Conservation (phyloP, 345 rosid species). For the Citropsis articulata region DNA sequence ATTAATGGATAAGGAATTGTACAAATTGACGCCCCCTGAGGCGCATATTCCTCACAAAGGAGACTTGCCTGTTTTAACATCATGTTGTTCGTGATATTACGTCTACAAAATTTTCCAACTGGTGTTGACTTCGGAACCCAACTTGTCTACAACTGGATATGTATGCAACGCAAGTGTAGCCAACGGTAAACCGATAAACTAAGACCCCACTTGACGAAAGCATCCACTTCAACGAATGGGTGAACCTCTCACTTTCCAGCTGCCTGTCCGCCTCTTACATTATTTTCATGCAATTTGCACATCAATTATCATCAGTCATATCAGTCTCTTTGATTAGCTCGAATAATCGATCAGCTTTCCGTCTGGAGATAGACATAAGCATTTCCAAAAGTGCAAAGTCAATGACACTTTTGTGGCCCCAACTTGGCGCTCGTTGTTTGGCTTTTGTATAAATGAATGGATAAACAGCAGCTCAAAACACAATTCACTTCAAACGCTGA, state of each 20-base stretch:
- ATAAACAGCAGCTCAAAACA: neutral
- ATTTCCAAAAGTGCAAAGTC: no score
- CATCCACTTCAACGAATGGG: neutral
- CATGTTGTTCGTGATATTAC: no score
- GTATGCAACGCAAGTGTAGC: neutral
- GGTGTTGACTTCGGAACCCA: no score
- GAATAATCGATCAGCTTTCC: neutral
- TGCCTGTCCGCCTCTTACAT: no score
- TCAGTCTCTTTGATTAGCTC: neutral
- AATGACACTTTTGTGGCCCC: neutral
- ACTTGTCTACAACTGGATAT: neutral
- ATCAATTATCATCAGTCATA: neutral
- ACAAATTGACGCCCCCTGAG: no score
- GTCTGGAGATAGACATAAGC: neutral
- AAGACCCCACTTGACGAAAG: neutral
- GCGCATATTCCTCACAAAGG: no score
- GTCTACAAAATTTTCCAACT: no score
- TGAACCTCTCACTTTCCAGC: neutral
- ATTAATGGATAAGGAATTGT: no score
- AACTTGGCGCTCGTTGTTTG: neutral
- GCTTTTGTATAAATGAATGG: neutral
- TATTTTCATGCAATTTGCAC: neutral
- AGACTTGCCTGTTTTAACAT: no score
- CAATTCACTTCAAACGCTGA: neutral
- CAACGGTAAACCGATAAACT: neutral